Base-by-base conservation (phyloP, 495 filamentous ascomycete genomes). In the Aspergillus baeticus region DNA sequence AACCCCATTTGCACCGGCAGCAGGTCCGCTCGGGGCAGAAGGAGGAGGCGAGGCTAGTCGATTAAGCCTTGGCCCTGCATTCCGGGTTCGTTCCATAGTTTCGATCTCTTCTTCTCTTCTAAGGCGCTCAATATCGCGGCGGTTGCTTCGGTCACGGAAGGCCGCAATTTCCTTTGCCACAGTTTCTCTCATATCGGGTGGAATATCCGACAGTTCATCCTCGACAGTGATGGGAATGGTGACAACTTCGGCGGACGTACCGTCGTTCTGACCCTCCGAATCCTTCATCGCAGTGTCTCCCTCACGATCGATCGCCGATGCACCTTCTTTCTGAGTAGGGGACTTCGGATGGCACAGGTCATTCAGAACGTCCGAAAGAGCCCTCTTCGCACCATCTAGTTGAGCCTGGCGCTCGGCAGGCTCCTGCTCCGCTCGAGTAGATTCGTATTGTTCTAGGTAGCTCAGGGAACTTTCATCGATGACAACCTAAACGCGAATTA, bases 151-250 rank as follows among this genome's bases (percentile, higher is more conserved):
- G 53, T 98, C 92, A 62, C 94, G 81, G 77, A 99, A 99, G 10
- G 91, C 89, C 7, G 89, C 83, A 59, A 99, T 99, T 62, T 99
- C 95, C 57, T 87, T 87, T 7, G 94, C 91, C 21, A 99, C 93
- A 7, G 87, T 96, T 63, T 93, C 94, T n/a, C 94, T 86, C 92
- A 93, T 93, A 64, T 97, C 94, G 10, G 89, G 87, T 2, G 94
- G 94, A 52, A 99, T 96, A 64, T 99, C 95, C 37, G 90, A 87
- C 26, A 99, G 78, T 63, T 99, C 94, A 66, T 99, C 94, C 61
- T 99, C 94, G 22, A 87, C 82, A 7, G 89, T 88, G 34, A 96
- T 82, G 4, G 90, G 88, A 57, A 96, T 97, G 38, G 91, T 96
- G 59, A 97, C 87, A 31, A 97, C 87, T 72, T 96, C 92, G 18